Evolutionary conservation across 768 basidiomycete genomes (phyloP).

Genomic region (Glaciozyma antarctica): DNA sequence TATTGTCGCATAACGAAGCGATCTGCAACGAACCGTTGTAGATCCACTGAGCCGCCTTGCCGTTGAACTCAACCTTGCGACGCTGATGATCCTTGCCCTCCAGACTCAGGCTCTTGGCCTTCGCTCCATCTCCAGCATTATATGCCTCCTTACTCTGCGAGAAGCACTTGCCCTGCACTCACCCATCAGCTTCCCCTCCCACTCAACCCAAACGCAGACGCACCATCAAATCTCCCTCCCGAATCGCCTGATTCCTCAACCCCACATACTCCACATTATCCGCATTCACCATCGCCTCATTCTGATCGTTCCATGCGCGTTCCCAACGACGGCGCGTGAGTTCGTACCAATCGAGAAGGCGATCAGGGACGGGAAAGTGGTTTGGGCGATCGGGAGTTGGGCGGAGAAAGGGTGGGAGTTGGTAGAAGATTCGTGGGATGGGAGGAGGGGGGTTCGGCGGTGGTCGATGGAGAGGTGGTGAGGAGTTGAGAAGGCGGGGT

Average conservation of each 20-base stretch:
- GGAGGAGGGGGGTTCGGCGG: background rate
- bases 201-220: background rate
- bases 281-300: constrained; percentile 28
- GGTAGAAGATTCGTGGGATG: constrained; percentile 4
- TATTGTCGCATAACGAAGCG: too few relatives aligned
- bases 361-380: constrained; percentile 8
- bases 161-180: constrained; percentile 30
- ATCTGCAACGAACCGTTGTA: constrained; percentile 52
- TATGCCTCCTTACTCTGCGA: constrained; percentile 64
- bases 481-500: background rate
- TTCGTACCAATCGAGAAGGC: background rate
- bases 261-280: constrained; percentile 54
- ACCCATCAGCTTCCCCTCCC: constrained; percentile 18
- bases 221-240: constrained; percentile 69
- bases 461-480: background rate
- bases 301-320: constrained; percentile 13
- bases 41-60: constrained; percentile 78
- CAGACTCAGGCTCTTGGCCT: constrained; percentile 70
- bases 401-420: constrained; percentile 18
- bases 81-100: constrained; percentile 69
- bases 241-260: constrained; percentile 64
- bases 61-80: constrained; percentile 68
- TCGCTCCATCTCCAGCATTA: constrained; percentile 57
- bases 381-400: constrained; percentile 10
- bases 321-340: too few relatives aligned